phyloP scores from a whole-genome alignment of 2,329 filamentous ascomycete genomes.

The Calonectria multiphialidica region DNA sequence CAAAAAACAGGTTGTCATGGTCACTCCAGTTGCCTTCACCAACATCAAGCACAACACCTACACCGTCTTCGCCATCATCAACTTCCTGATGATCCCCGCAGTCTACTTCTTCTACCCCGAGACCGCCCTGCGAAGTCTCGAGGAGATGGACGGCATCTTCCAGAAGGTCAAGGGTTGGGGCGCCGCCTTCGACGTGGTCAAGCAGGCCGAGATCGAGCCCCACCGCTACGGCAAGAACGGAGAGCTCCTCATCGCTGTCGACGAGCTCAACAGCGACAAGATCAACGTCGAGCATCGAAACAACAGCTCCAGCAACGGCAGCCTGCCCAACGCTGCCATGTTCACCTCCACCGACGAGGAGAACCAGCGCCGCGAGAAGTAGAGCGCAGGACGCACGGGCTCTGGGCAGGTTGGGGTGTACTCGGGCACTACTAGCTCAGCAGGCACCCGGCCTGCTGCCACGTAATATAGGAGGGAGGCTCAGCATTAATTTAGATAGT shows the following conservation, averaged over 20 bases:
- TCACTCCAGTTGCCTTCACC: conserved; percentile 69
- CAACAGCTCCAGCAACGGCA: conserved; percentile 43
- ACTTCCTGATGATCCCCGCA: conserved; percentile 68
- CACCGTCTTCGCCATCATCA: conserved; percentile 76
- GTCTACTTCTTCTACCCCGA: conserved; percentile 75
- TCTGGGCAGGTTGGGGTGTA: background rate
- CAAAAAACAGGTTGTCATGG: conserved; percentile 64
- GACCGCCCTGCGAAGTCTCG: conserved; percentile 72
- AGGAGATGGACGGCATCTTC: conserved; percentile 77
- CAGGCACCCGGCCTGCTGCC: background rate
- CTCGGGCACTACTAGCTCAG: background rate
- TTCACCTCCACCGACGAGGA: conserved; percentile 51
- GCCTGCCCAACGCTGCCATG: conserved; percentile 39
- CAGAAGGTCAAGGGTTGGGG: conserved; percentile 62
- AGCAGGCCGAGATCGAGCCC: conserved; percentile 60
- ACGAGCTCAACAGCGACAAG: conserved; percentile 54
- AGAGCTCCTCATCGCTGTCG: conserved; percentile 64
- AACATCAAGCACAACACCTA: conserved; percentile 72
- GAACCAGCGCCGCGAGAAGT: conserved; percentile 41
- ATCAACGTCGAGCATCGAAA: conserved; percentile 43
- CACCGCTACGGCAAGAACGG: conserved; percentile 70
- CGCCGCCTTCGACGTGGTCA: conserved; percentile 51
- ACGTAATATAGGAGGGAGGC: background rate
- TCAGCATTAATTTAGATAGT: background rate
- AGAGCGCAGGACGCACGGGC: background rate